Evolutionary conservation across 768 basidiomycete genomes (phyloP).

Genomic region (Panellus pusillus): DNA sequence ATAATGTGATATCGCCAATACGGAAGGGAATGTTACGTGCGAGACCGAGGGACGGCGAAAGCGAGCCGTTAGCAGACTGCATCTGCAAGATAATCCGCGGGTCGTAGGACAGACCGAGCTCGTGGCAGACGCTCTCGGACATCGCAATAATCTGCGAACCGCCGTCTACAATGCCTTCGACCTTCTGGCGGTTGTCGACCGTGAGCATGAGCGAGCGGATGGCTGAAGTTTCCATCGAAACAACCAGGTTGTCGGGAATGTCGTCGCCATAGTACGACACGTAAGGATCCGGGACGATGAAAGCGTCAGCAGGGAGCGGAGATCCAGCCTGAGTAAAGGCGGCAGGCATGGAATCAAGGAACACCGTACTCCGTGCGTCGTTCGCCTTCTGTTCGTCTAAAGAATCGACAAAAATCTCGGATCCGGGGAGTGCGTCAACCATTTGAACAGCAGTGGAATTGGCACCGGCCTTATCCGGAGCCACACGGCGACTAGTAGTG

Average conservation of each 20-base stretch:
- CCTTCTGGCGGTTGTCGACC: not conserved
- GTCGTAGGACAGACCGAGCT: not conserved
- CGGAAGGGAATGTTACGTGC: too few relatives aligned
- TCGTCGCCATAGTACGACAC: not conserved
- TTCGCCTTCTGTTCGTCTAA: not conserved
- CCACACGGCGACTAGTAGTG: conserved; percentile 11
- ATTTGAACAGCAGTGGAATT: not conserved
- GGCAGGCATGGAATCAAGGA: conserved; percentile 7
- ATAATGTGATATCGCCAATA: too few relatives aligned
- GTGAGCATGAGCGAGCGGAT: not conserved
- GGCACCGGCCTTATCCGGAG: not conserved
- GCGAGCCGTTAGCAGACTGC: not conserved
- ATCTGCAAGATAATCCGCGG: not conserved
- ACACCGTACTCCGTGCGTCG: not conserved
- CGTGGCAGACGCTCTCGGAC: conserved; percentile 21
- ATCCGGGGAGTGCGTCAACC: not conserved
- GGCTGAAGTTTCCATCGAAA: not conserved
- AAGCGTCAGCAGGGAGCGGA: not conserved
- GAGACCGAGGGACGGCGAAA: not conserved
- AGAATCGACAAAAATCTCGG: not conserved
- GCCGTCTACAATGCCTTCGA: conserved; percentile 20
- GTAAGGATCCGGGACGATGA: not conserved
- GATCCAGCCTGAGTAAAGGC: not conserved
- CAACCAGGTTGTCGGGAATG: not conserved
- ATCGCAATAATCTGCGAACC: too few relatives aligned